Evolutionary conservation across 306 rosid genomes (phyloP).

Genomic region (Inga leiocalycina): DNA sequence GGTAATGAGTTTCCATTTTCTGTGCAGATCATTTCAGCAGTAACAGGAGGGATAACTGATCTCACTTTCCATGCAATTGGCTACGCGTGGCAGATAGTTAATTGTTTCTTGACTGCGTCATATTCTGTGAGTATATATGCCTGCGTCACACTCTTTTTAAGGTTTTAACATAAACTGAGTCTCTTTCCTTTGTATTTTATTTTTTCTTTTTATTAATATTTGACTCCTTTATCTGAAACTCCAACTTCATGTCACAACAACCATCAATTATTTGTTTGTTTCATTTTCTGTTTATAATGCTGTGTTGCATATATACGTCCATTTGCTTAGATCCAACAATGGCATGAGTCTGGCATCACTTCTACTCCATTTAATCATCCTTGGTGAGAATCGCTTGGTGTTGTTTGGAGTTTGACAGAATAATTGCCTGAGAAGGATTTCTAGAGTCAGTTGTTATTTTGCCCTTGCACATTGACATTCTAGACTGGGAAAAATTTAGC

Average conservation of each 20-base stretch:
- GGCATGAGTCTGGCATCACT: background rate
- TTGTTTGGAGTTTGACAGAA: background rate
- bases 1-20: constrained; percentile 15
- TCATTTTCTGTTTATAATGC: constrained; percentile 52
- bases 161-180: background rate
- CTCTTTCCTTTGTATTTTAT: constrained; percentile 6
- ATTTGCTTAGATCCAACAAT: background rate
- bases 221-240: background rate
- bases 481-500: background rate
- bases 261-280: background rate
- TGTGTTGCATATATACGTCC: constrained; percentile 19
- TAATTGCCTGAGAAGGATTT: background rate
- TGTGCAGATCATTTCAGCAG: constrained; percentile 94
- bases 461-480: background rate
- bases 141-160: background rate
- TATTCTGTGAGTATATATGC: constrained; percentile 77
- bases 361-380: background rate
- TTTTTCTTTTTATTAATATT: constrained; percentile 20
- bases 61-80: constrained; percentile 84
- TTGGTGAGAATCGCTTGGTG: background rate
- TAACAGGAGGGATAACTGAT: constrained; percentile 94
- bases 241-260: background rate
- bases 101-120: constrained; percentile 96
- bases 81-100: constrained; percentile 84
- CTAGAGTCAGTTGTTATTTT: background rate